Evolutionary conservation across 139 green algal genomes (phyloP).

Genomic region (Edaphochlamys debaryana): DNA sequence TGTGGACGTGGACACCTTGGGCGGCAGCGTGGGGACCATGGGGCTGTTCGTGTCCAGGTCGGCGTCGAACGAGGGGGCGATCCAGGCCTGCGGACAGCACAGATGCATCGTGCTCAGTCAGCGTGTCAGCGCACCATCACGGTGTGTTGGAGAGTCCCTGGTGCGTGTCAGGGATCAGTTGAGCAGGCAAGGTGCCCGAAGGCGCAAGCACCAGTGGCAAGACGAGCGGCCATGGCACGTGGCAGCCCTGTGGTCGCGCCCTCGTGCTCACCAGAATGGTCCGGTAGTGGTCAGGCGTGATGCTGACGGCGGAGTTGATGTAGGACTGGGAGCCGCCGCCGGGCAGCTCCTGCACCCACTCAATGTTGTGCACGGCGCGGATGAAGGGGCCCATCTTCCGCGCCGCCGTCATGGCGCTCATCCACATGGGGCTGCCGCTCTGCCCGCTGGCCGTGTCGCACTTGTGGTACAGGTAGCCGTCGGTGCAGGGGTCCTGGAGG

Average conservation of each 20-base stretch:
- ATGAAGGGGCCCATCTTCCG: slow-evolving; percentile 27
- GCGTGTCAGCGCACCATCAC: not conserved
- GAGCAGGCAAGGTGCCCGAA: too few relatives aligned
- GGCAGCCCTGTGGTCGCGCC: too few relatives aligned
- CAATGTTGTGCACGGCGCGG: slow-evolving; percentile 44
- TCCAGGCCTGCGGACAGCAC: slow-evolving; percentile 23
- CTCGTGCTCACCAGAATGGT: slow-evolving; percentile 4
- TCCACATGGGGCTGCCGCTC: slow-evolving; percentile 36
- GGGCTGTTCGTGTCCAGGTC: not conserved
- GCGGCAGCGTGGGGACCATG: slow-evolving; percentile 29
- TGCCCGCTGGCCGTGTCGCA: slow-evolving; percentile 40
- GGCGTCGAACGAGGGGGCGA: slow-evolving; percentile 21
- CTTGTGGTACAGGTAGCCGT: slow-evolving; percentile 40
- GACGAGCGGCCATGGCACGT: too few relatives aligned
- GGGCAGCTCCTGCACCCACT: slow-evolving; percentile 40
- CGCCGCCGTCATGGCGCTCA: slow-evolving; percentile 12
- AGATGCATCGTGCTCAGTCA: not conserved
- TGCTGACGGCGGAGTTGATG: slow-evolving; percentile 39
- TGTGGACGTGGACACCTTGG: not conserved
- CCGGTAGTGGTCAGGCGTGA: slow-evolving; percentile 44
- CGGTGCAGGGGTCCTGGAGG: slow-evolving; percentile 33
- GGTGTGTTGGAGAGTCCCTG: not conserved
- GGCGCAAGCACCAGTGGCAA: too few relatives aligned
- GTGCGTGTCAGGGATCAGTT: too few relatives aligned
- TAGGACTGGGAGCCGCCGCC: not conserved